These are phyloP conservation scores for Fusarium keratoplasticum DNA, from an alignment of 2,329 filamentous ascomycete species.

Conservation along the genomic window DNA sequence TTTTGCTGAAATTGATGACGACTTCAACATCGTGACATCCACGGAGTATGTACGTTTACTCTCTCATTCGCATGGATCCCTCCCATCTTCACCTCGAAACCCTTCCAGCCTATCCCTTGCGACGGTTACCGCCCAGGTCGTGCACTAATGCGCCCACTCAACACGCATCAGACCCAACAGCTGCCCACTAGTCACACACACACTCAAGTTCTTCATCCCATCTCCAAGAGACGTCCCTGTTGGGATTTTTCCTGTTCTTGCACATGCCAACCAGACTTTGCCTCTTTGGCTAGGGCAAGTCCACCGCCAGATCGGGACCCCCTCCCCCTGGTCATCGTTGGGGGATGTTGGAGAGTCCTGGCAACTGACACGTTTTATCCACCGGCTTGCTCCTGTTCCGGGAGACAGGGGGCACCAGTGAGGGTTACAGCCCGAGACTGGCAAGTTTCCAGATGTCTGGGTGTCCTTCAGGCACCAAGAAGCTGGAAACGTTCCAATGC, in stretches of 20 bases:
- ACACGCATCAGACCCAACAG: slow-evolving; percentile 22
- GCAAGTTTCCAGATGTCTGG: slow-evolving; percentile 30
- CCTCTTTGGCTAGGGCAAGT: slow-evolving; percentile 13
- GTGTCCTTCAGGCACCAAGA: slow-evolving; percentile 17
- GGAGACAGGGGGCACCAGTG: slow-evolving; percentile 37
- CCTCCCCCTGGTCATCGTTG: slow-evolving; percentile 8
- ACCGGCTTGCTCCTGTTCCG: slow-evolving; percentile 36
- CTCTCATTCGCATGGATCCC: slow-evolving; percentile 3
- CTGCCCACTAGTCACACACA: neutral
- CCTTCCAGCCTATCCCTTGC: slow-evolving; percentile 35
- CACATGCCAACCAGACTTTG: neutral
- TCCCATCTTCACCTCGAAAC: slow-evolving; percentile 5
- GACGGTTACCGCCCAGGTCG: slow-evolving; percentile 21
- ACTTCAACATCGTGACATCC: slow-evolving; percentile 5
- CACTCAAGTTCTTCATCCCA: slow-evolving; percentile 1
- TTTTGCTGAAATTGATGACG: neutral
- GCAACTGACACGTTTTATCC: slow-evolving; percentile 31
- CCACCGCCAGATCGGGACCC: slow-evolving; percentile 17
- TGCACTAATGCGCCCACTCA: slow-evolving; percentile 46
- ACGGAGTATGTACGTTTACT: neutral
- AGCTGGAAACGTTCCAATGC: slow-evolving; percentile 17
- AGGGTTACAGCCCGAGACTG: slow-evolving; percentile 29
- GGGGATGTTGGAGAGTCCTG: slow-evolving; percentile 18
- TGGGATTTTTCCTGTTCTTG: neutral
- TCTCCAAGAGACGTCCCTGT: slow-evolving; percentile 21